Base-by-base conservation (phyloP, 2,329 filamentous ascomycete species). In the Kalaharituber pfeilii region DNA sequence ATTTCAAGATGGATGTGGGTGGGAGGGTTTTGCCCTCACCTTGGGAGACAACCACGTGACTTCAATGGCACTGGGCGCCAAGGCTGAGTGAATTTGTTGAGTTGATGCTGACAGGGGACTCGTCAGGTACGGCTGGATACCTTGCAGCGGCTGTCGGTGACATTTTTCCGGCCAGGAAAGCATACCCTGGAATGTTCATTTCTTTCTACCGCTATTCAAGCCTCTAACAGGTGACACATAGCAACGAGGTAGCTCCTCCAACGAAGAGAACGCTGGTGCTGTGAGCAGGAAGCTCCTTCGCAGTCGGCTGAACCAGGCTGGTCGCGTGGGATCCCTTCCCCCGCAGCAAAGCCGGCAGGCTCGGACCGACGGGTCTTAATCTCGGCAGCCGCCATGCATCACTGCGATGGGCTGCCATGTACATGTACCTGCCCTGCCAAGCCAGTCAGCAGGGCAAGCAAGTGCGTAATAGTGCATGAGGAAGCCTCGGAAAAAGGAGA, bases 1-100 rank as follows among this genome's bases (percentile, higher is more conserved):
- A n/a, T n/a, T n/a, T n/a, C n/a, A n/a, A n/a, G n/a, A n/a, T n/a
- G n/a, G n/a, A n/a, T n/a, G 33, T 26, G 28, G 5, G 22, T n/a
- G 27, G 18, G 49, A 49, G 56, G 55, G 47, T 33, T 50, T 27
- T 13, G 29, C 57, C 57, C 55, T 54, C 3, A 25, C n/a, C n/a
- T n/a, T n/a, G n/a, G 42, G 18, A 24, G 15, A 22, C 33, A 39
- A 9, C 4, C 33, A 2, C 8, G 29, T 33, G n/a, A 33, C 8
- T 33, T 33, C 29, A 8, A 8, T n/a, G 29, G 29, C 29, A 33
- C 8, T n/a, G n/a, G n/a, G n/a, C n/a, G n/a, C n/a, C n/a, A n/a
- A n/a, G n/a, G n/a, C n/a, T n/a, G n/a, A n/a, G n/a, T n/a, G n/a
- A n/a, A n/a, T n/a, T n/a, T n/a, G n/a, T n/a, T n/a, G n/a, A n/a